Evolutionary conservation across 129 eudicot genomes (phyloP).

Genomic region (Chrysanthemum lavandulifolium): DNA sequence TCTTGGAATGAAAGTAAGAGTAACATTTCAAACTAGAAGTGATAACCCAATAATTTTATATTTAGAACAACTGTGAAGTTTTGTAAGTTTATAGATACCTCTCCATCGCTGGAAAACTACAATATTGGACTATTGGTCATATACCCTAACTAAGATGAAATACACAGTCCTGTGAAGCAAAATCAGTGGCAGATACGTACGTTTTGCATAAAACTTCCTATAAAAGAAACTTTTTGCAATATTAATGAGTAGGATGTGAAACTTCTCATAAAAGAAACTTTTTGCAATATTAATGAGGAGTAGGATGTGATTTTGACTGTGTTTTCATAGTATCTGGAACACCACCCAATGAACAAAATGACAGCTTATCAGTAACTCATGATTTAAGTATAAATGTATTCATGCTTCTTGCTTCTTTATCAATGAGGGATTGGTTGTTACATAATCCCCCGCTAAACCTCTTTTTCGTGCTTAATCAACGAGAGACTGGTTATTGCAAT

Average conservation of each 20-base stretch:
- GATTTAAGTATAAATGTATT: not conserved
- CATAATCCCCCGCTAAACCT: not conserved
- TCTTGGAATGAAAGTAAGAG: no score
- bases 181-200: not conserved
- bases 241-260: slow-evolving; percentile 2
- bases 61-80: no score
- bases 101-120: not conserved
- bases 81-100: no score
- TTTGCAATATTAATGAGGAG: not conserved
- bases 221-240: not conserved
- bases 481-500: not conserved
- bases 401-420: not conserved
- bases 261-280: not conserved
- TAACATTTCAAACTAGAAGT: no score
- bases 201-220: not conserved
- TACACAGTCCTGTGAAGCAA: slow-evolving; percentile 1
- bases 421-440: not conserved
- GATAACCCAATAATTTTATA: no score
- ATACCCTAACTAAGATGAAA: slow-evolving; percentile 7
- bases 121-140: not conserved
- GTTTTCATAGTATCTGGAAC: no score
- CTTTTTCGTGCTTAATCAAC: not conserved
- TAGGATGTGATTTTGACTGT: not conserved
- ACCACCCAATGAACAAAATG: not conserved
- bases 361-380: not conserved